phyloP scores from a whole-genome alignment of 2,329 filamentous ascomycete genomes.

The Zymoseptoria pseudotritici region DNA sequence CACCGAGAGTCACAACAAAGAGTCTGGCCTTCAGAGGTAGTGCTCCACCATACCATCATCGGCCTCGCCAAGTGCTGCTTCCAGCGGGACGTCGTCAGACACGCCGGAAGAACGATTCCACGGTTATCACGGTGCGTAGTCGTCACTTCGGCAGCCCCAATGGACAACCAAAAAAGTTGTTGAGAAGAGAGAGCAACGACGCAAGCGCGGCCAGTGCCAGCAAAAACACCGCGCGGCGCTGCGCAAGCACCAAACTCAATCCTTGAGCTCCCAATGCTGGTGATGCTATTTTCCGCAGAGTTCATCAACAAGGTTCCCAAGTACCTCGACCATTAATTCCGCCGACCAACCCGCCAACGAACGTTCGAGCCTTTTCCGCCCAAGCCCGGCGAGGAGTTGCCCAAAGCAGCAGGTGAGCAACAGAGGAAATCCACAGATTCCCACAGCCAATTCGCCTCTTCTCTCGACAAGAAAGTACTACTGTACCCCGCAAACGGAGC shows the following conservation, averaged over 20 bases:
- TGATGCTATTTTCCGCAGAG: neutral
- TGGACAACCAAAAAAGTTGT: neutral
- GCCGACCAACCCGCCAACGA: neutral
- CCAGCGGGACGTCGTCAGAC: neutral
- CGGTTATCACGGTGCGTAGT: neutral
- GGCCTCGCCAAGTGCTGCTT: neutral
- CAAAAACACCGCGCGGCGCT: neutral
- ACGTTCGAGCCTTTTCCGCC: neutral
- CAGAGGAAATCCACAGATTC: neutral
- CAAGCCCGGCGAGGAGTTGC: neutral
- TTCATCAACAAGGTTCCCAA: neutral
- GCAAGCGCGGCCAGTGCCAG: neutral
- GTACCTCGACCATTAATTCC: too few species aligned
- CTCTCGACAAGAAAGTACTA: neutral
- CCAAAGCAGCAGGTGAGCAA: neutral
- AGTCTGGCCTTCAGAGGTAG: neutral
- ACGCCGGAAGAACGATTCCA: neutral
- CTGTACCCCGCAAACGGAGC: neutral
- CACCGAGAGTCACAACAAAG: neutral
- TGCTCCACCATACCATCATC: neutral
- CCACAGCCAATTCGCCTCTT: neutral
- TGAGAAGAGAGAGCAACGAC: neutral
- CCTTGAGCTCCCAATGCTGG: neutral
- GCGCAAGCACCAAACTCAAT: neutral
- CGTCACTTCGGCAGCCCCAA: neutral